Conservation (phyloP, 2,329 filamentous ascomycete species). For the Hypoxylon sp. region DNA sequence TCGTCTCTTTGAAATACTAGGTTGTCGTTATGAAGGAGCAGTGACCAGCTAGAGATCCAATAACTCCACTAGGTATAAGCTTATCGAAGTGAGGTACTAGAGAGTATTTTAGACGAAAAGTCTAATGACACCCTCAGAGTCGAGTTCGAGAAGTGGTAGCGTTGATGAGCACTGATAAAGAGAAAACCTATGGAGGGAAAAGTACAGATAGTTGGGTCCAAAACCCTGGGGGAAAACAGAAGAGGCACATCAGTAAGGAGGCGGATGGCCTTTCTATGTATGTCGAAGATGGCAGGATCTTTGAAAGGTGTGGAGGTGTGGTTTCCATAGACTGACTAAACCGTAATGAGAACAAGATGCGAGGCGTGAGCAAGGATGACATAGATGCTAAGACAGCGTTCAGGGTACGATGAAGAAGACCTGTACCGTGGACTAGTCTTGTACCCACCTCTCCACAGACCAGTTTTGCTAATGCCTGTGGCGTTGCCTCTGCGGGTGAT, state of each 20-base stretch:
- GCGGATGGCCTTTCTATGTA: slow-evolving; percentile 54
- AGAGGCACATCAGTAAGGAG: slow-evolving; percentile 49
- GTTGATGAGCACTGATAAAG: slow-evolving; percentile 13
- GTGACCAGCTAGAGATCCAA: neutral
- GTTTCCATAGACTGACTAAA: slow-evolving; percentile 58
- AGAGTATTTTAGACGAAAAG: slow-evolving; percentile 1
- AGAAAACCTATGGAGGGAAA: slow-evolving; percentile 27
- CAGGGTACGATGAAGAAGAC: slow-evolving; percentile 49
- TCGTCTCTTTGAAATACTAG: slow-evolving; percentile 3
- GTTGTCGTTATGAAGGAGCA: neutral
- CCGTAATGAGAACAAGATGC: slow-evolving; percentile 58
- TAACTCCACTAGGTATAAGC: slow-evolving; percentile 1
- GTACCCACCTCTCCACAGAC: slow-evolving; percentile 50
- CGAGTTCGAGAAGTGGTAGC: neutral
- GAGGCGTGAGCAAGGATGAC: slow-evolving; percentile 57
- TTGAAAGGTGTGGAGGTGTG: slow-evolving; percentile 55
- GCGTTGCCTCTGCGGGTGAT: slow-evolving; percentile 47
- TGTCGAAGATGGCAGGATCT: slow-evolving; percentile 50
- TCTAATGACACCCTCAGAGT: neutral
- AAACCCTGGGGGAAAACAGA: slow-evolving; percentile 42
- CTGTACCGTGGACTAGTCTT: slow-evolving; percentile 42
- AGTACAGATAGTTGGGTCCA: slow-evolving; percentile 19
- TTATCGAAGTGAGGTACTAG: slow-evolving; percentile 9
- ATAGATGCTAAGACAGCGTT: slow-evolving; percentile 53
- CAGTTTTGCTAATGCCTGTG: slow-evolving; percentile 50